Evolutionary conservation across 176 grass and related monocot genomes (phyloP).

Genomic region (Cocos nucifera): DNA sequence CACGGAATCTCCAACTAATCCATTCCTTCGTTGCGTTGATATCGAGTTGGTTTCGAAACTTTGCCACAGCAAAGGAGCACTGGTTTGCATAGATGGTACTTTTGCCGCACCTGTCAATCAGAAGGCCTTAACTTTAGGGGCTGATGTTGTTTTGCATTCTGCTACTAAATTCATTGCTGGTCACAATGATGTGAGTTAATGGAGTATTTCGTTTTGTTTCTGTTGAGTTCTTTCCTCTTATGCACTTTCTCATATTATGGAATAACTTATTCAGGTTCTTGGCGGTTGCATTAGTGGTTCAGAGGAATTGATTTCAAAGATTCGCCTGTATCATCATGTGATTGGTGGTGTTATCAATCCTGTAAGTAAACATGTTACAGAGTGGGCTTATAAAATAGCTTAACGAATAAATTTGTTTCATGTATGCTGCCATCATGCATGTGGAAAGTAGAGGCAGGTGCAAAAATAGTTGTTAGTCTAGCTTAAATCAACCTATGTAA

Average conservation of each 20-base stretch:
- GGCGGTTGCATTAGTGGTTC: conserved; percentile 72
- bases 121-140: conserved; percentile 90
- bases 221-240: no score
- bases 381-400: no score
- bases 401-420: no score
- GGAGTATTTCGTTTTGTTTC: neutral
- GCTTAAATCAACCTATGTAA: no score
- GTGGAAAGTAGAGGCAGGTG: no score
- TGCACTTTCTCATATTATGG: no score
- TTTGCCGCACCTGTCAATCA: conserved; percentile 98
- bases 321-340: conserved; percentile 60
- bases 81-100: conserved; percentile 96
- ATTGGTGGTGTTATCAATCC: conserved; percentile 74
- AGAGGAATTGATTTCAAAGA: conserved; percentile 32
- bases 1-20: conserved; percentile 97
- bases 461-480: no score
- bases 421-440: no score
- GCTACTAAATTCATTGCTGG: conserved; percentile 97
- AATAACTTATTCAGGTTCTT: conserved; percentile 33
- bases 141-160: conserved; percentile 94
- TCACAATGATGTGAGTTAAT: conserved; percentile 85
- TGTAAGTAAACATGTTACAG: conserved; percentile 25
- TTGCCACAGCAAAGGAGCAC: conserved; percentile 86
- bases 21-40: conserved; percentile 96
- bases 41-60: conserved; percentile 78